phyloP scores from a whole-genome alignment of 2,329 filamentous ascomycete species.

The Peltaster fructicola region DNA sequence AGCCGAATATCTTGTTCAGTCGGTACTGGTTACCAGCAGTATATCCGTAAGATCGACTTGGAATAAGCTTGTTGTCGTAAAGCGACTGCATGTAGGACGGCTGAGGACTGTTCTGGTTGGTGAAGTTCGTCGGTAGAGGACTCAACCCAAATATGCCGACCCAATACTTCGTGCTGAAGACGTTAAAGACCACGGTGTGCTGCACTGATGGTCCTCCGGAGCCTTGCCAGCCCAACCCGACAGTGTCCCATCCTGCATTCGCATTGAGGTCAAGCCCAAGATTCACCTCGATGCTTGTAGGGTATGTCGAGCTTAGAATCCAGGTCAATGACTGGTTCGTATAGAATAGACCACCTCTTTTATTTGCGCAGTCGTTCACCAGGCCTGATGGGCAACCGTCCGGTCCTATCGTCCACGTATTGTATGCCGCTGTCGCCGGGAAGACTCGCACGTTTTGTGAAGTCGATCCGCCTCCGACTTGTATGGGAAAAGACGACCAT shows the following conservation, averaged over 20 bases:
- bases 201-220: conserved; percentile 13
- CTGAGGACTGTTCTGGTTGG: conserved; percentile 17
- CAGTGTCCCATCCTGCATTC: conserved; percentile 17
- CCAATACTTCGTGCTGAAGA: conserved; percentile 14
- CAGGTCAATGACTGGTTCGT: conserved; percentile 39
- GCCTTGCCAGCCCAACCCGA: conserved; percentile 20
- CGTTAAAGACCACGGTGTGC: conserved; percentile 16
- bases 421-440: conserved; percentile 16
- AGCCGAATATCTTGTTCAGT: conserved; percentile 19
- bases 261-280: conserved; percentile 26
- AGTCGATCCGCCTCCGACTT: conserved; percentile 14
- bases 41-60: conserved; percentile 20
- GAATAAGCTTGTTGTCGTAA: conserved; percentile 17
- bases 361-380: conserved; percentile 13
- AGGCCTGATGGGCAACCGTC: conserved; percentile 15
- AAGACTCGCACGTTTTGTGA: conserved; percentile 18
- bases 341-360: conserved; percentile 28
- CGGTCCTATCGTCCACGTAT: conserved; percentile 14
- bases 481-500: conserved; percentile 22
- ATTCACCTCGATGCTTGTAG: conserved; percentile 39
- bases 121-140: conserved; percentile 20
- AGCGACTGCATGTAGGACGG: conserved; percentile 18
- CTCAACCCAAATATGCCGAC: conserved; percentile 19
- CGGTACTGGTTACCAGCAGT: conserved; percentile 22
- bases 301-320: conserved; percentile 41